Evolutionary conservation across 2,329 filamentous ascomycete genomes (phyloP), one percentile per base, ranked within the genome.

Genomic region (Polychaeton citri): DNA sequence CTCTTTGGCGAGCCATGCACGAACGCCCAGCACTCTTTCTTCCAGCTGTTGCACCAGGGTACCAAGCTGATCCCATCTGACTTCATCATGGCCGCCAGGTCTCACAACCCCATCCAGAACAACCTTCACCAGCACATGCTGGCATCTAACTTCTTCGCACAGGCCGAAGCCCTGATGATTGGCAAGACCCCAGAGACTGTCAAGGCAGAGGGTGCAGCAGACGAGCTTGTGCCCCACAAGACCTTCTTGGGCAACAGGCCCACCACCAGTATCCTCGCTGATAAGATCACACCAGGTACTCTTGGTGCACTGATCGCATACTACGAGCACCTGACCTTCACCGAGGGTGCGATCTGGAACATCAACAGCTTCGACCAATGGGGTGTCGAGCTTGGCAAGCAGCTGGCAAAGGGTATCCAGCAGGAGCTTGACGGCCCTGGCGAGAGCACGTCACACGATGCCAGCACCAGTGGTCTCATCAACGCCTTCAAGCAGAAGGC

Each of bases 331-430:
- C 67, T 96, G 43, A 96, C 90, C 38, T 98, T 98, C 63, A 92
- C 84, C 24, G 90, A 98, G 68, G 90, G 90, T 53, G 88, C 87
- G 35, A 72, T 98, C 59, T 98, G 90, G 90, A 93, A 96, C 68
- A 94, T 98, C 71, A 98, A 98, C 76, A 86, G 80, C 55, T 98
- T 96, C 58, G 90, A 98, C 67, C 90, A 98, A 71, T 98, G 90
- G 90, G 90, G 90, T 65, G 90, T 98, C 31, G 90, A 98, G 72
- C 70, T 98, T 43, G 90, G 90, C 61, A 98, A 98, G 79, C 78
- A 81, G 28, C 69, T 98, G 47, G 90, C 90, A 43, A 96, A 72
- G 63, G 70, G 69, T 56, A 72, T 63, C 39, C 57, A 65, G 44
- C 60, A 64, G 54, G 90, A 98, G 71, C 72, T 98, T 40, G 86